Evolutionary conservation across 129 eudicot species (phyloP), one percentile per base, ranked within the genome.

Genomic region (Pittosporum tobira): DNA sequence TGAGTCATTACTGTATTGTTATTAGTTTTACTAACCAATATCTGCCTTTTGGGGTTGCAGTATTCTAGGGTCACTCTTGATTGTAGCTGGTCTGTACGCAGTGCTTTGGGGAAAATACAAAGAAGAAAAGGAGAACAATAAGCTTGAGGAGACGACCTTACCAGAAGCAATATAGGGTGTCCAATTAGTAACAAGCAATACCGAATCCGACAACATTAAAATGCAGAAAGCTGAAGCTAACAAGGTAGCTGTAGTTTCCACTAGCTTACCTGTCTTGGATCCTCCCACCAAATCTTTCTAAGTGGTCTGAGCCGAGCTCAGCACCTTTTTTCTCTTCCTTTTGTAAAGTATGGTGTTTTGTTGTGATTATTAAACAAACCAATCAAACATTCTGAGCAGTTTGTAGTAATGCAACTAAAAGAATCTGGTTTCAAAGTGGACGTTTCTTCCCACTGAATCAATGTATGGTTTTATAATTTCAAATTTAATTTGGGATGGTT

Each of bases 161-260:
- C 59, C 59, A 15, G 61, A 56, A n/a, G 46, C 27, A 23, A 5
- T 29, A 56, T 18, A 29, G 21, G 25, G 45, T 19, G 61, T 26
- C 36, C 26, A 30, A 56, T 5, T 29, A 0, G 40, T 4, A 9
- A 11, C 5, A n/a, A 34, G 4, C 11, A 31, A 5, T 22, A 7
- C 11, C 31, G n/a, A 10, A 6, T 31, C 36, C 23, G 46, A 56
- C 3, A 36, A 52, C n/a, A 52, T 52, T 27, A 21, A 52, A 37
- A 14, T 52, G 38, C 59, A 52, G 59, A 56, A 62, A 20, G 48
- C 51, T 5, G 64, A 48, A 16, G 38, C 38, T 9, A 26, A 44
- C 12, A 70, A 61, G 63, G 46, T 47, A 20, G 62, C 75, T 15
- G 22, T 65, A 36, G 59, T 70, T 62, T 69, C 75, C 42, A 70